phyloP scores from a whole-genome alignment of 805 yeast genomes.

The Kurtzmaniella fragi region DNA sequence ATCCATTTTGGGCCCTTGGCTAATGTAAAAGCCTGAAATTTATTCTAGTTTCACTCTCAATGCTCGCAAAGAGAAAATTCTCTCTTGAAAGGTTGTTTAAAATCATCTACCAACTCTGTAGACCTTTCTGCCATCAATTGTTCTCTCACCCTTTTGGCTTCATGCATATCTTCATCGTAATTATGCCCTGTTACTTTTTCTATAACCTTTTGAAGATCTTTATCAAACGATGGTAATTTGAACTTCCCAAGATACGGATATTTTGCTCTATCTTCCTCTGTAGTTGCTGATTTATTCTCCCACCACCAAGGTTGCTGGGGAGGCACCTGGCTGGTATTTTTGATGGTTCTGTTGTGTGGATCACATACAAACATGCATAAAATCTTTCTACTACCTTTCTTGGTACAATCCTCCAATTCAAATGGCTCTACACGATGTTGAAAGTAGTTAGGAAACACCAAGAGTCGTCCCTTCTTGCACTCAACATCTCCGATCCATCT shows the following conservation, averaged over 20 bases:
- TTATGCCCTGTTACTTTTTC: conserved; percentile 1
- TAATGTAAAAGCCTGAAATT: no score
- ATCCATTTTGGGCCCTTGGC: no score
- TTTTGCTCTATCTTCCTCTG: conserved; percentile 1
- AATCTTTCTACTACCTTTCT: conserved; percentile 34
- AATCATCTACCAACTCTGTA: conserved; percentile 9
- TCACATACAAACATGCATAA: conserved; percentile 36
- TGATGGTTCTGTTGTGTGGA: conserved; percentile 24
- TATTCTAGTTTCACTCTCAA: no score
- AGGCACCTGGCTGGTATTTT: conserved; percentile 27
- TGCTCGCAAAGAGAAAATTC: no score
- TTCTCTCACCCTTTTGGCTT: conserved; percentile 22
- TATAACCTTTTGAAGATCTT: no score
- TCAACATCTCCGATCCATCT: conserved; percentile 19
- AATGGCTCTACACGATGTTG: conserved; percentile 39
- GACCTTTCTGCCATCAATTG: conserved; percentile 30
- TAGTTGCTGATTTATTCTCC: conserved; percentile 10
- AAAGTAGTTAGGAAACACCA: conserved; percentile 35
- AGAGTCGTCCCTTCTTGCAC: conserved; percentile 19
- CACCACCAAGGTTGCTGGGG: conserved; percentile 36
- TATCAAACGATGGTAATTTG: no score
- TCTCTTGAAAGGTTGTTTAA: no score
- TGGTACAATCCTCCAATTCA: conserved; percentile 28
- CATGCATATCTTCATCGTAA: conserved; percentile 16
- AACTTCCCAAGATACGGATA: no score